Evolutionary conservation across 331 rosid genomes (phyloP), one percentile per base, ranked within the genome.

Genomic region (Rhamnella rubrinervis): DNA sequence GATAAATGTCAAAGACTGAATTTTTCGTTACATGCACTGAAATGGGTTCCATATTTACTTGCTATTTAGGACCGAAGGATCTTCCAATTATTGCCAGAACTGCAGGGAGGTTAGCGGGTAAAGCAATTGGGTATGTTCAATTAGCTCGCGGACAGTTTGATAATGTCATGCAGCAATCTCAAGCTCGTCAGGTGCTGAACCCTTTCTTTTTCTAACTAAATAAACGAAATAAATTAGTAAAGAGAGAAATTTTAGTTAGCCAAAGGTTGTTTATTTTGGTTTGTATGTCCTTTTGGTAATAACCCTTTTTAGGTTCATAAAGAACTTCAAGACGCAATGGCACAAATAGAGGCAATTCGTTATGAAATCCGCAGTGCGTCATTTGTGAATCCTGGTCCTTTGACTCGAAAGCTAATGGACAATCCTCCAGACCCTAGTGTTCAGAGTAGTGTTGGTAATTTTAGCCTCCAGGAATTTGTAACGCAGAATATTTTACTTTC

Each of bases 71-170:
- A 59, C 77, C 85, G 50, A 82, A 85, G 81, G 89, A 82, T 71
- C 82, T 85, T 61, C 89, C 89, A 21, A 23, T 70, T 52, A 68
- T 85, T 15, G 77, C 83, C 2, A 82, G 82, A 57, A 82, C 75
- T 35, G 80, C 71, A 1, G 89, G 89, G 47, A 77, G 85, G 69
- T 59, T 82, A 59, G 79, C 83, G 12, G 89, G 89, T 16, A 65
- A 89, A 59, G 85, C 95, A 72, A 75, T 93, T 66, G 97, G 88
- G 47, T 91, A 91, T 40, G 96, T 87, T 25, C 97, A 93, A 84
- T 63, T 93, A 70, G 97, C 96, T 80, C 95, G 97, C n/a, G 92
- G 97, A 11, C 97, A 88, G 76, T 83, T 93, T 38, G 96, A 87
- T 6, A 71, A 79, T 79, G 88, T 88, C 39, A 80, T 93, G 88